phyloP scores from a whole-genome alignment of 208 protist species.

The Leishmania aethiopica region DNA sequence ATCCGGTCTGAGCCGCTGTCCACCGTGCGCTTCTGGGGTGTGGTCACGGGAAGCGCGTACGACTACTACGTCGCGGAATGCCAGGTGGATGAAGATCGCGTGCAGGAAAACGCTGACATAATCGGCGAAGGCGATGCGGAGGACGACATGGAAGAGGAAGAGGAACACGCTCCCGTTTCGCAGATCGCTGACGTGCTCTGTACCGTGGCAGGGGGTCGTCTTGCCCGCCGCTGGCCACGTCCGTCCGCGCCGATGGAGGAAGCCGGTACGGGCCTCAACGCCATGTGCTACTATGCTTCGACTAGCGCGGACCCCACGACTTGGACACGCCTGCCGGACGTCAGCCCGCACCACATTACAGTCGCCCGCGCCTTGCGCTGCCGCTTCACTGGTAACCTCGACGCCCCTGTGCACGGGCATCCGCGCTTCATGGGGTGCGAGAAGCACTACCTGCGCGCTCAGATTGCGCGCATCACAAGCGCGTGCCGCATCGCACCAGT shows the following conservation, averaged over 20 bases:
- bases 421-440: constrained; percentile 94
- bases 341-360: constrained; percentile 90
- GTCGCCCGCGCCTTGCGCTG: constrained; percentile 82
- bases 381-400: constrained; percentile 93
- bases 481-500: constrained; percentile 86
- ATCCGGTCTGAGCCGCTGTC: constrained; percentile 82
- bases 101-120: constrained; percentile 27
- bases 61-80: constrained; percentile 94
- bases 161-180: constrained; percentile 66
- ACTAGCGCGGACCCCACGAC: constrained; percentile 67
- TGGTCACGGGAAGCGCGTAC: constrained; percentile 67
- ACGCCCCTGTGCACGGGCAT: constrained; percentile 80
- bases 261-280: constrained; percentile 84
- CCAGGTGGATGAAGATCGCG: constrained; percentile 66
- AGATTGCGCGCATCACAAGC: constrained; percentile 95
- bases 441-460: constrained; percentile 93
- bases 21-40: constrained; percentile 88
- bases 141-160: constrained; percentile 60
- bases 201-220: constrained; percentile 39
- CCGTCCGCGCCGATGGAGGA: constrained; percentile 56
- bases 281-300: constrained; percentile 90
- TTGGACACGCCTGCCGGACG: constrained; percentile 91
- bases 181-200: constrained; percentile 76
- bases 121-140: constrained; percentile 62
- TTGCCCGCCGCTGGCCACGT: constrained; percentile 35